Evolutionary conservation across 2,329 filamentous ascomycete genomes (phyloP), one percentile per base, ranked within the genome.

Genomic region (Penicillium sp.): DNA sequence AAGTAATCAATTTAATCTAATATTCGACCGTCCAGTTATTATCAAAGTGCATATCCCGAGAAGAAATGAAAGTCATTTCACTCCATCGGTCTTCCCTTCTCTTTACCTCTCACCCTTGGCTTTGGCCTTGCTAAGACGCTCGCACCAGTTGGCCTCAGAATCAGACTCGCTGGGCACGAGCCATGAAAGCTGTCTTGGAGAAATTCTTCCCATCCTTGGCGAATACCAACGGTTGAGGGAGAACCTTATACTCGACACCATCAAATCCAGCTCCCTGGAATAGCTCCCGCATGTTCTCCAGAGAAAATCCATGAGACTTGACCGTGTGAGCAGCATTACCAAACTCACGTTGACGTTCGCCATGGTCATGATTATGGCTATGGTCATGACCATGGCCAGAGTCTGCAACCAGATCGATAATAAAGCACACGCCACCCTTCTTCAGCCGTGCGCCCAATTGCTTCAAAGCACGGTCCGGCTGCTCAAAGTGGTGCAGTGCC

Each of bases 371-470:
- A 35, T 71, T 68, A 31, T 63, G 53, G 22, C 55, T 48, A 27
- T 64, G 51, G 7, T 48, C 62, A 37, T 67, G 55, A 10, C 50
- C 48, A 46, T 65, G 57, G 16, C 50, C 62, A 35, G 63, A 78
- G 62, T 88, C 84, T 9, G 85, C 78, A 19, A 89, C 67, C 58
- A 91, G 87, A 68, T 92, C 89, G 46, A 88, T 76, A 53, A 92
- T 83, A 48, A 90, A 75, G 45, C 90, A 76, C 1, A 86, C 83
- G 11, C 90, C 90, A 3, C 87, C 88, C 3, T 82, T 81, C 60
- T 81, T 82, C 57, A 93, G 75, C 10, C 89, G 82, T 67, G 84
- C 78, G 4, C 80, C 84, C 35, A 93, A 75, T 48, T 83, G 78
- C 59, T 75, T 75, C 5, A 88, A 81, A 0, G 86, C 84, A 29